phyloP scores from a whole-genome alignment of 106 monocot species.

The Apostasia shenzhenica region DNA sequence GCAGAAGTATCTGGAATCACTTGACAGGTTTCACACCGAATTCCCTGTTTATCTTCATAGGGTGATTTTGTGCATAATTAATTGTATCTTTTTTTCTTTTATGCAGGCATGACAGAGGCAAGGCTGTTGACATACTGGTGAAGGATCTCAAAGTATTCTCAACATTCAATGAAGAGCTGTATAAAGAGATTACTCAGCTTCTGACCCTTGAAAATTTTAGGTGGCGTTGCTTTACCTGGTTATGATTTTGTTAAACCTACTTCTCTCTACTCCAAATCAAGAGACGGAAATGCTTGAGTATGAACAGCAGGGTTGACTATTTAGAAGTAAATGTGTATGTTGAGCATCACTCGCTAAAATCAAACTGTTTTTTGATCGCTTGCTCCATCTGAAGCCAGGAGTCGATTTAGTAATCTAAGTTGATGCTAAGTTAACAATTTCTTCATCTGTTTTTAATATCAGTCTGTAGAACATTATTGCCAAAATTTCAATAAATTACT shows the following conservation, averaged over 20 bases:
- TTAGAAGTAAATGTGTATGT: no score
- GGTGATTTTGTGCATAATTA: background rate
- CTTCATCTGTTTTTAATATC: no score
- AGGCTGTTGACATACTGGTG: constrained; percentile 60
- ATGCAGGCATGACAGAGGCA: constrained; percentile 43
- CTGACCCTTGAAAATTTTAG: constrained; percentile 81
- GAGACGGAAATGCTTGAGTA: no score
- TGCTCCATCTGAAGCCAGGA: background rate
- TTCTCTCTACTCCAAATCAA: no score
- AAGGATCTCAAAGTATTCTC: constrained; percentile 77
- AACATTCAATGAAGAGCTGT: constrained; percentile 54
- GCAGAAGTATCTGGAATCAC: constrained; percentile 68
- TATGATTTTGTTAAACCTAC: no score
- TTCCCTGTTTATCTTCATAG: background rate
- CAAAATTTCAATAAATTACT: no score
- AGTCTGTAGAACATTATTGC: no score
- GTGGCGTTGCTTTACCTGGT: constrained; percentile 9
- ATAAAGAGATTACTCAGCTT: constrained; percentile 68
- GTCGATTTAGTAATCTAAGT: no score
- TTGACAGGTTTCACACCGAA: constrained; percentile 32
- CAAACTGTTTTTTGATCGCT: background rate
- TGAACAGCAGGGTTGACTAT: no score
- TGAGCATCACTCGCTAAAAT: background rate
- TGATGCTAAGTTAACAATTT: no score
- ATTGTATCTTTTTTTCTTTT: background rate